Conservation (phyloP, 2,329 filamentous ascomycete genomes). For the Alternaria arbusti region DNA sequence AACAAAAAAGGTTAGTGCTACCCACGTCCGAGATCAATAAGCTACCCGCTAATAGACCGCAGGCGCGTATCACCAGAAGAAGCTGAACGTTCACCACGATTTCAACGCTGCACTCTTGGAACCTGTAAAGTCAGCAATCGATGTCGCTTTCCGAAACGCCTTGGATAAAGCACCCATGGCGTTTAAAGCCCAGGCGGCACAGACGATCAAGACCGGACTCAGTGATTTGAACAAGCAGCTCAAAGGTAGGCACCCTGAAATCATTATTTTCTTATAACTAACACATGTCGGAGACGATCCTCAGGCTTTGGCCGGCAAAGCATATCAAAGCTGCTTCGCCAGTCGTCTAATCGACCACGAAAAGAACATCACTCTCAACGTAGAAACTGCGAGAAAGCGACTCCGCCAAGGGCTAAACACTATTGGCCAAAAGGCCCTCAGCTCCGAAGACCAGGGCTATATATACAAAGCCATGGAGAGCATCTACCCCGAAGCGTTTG, state of each 20-base stretch:
- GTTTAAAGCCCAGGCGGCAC: constrained; percentile 8
- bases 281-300: too few relatives aligned
- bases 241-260: too few relatives aligned
- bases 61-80: constrained; percentile 13
- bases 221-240: not conserved
- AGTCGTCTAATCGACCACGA: not conserved
- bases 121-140: too few relatives aligned
- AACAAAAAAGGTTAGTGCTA: not conserved
- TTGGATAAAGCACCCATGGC: too few relatives aligned
- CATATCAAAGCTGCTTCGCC: constrained; percentile 13
- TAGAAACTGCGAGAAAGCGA: too few relatives aligned
- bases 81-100: not conserved
- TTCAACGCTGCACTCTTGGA: too few relatives aligned
- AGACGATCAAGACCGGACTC: not conserved
- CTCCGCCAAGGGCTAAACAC: too few relatives aligned
- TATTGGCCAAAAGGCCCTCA: too few relatives aligned
- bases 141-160: too few relatives aligned
- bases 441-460: too few relatives aligned
- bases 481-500: constrained; percentile 15
- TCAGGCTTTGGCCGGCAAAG: constrained; percentile 10
- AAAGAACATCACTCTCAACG: not conserved
- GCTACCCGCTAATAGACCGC: not conserved
- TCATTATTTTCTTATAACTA: too few relatives aligned
- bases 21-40: not conserved
- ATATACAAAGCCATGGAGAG: too few relatives aligned